Percentiles rank a stretch among this genome's conserved stretches.
These are phyloP conservation scores for Trichophyton verrucosum DNA, from an alignment of 2,329 filamentous ascomycete species.

Conservation along the genomic window DNA sequence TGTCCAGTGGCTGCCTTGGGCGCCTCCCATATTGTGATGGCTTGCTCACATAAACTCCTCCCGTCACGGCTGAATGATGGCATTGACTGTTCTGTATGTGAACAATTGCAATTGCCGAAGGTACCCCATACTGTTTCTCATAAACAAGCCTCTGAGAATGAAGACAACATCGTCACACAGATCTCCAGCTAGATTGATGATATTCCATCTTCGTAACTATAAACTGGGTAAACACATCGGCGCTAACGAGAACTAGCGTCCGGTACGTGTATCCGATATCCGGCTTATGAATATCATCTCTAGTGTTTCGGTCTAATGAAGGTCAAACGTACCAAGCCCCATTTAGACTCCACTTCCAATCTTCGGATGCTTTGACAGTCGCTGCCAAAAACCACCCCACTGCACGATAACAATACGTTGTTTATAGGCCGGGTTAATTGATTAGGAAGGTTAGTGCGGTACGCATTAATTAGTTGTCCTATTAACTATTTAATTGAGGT, in stretches of 20 bases:
- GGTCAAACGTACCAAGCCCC: not conserved
- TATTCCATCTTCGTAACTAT: not conserved
- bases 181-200: not conserved
- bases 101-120: not conserved
- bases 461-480: not conserved
- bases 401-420: not conserved
- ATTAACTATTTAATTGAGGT: not conserved
- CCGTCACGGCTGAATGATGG: too few relatives aligned
- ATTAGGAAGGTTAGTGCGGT: not conserved
- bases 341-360: not conserved
- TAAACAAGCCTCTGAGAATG: not conserved
- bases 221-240: not conserved
- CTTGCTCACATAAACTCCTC: too few relatives aligned
- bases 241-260: not conserved
- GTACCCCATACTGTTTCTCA: not conserved
- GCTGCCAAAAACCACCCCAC: not conserved
- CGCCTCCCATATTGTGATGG: too few relatives aligned
- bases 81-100: not conserved
- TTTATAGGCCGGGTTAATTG: not conserved
- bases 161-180: not conserved
- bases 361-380: not conserved
- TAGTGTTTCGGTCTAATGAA: not conserved
- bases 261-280: not conserved
- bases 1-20: too few relatives aligned
- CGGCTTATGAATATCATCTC: not conserved